These are phyloP conservation scores for Aspergillus haitiensis DNA, from an alignment of 495 filamentous ascomycete species.

Conservation along the genomic window DNA sequence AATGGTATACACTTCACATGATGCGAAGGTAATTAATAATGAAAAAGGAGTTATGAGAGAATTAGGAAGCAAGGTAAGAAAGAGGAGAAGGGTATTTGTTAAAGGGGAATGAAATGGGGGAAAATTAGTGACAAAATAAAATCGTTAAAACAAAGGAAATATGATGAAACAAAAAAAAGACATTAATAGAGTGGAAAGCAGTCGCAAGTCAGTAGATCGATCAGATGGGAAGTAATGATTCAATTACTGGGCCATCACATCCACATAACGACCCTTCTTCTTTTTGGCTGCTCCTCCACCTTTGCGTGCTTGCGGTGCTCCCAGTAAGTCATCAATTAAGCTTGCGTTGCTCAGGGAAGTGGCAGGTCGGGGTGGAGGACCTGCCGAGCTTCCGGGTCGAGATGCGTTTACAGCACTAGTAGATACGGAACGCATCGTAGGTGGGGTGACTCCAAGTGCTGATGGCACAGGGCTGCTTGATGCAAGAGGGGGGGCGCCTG, in stretches of 20 bases:
- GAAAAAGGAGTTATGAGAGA: slow-evolving; percentile 90
- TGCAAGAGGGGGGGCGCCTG: slow-evolving; percentile 35
- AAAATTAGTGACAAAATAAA: background rate
- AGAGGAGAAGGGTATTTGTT: background rate
- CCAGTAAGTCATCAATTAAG: slow-evolving; percentile 82
- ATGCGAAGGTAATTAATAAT: slow-evolving; percentile 80
- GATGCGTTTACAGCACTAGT: slow-evolving; percentile 38
- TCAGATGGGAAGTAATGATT: background rate
- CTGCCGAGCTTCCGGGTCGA: slow-evolving; percentile 30
- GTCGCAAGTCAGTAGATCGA: too few relatives aligned
- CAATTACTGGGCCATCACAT: slow-evolving; percentile 73
- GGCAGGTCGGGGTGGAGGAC: slow-evolving; percentile 50
- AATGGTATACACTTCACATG: slow-evolving; percentile 21
- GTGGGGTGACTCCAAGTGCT: slow-evolving; percentile 34
- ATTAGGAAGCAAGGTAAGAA: slow-evolving; percentile 28
- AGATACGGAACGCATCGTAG: slow-evolving; percentile 40
- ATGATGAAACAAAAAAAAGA: slow-evolving; percentile 14
- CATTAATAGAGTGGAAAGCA: slow-evolving; percentile 1
- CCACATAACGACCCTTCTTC: slow-evolving; percentile 85
- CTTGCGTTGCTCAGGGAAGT: slow-evolving; percentile 75
- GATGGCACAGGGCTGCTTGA: slow-evolving; percentile 46
- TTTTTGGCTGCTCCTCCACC: slow-evolving; percentile 62
- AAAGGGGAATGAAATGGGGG: background rate
- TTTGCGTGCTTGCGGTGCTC: slow-evolving; percentile 66
- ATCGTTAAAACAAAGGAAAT: slow-evolving; percentile 13